Evolutionary conservation across 2,329 filamentous ascomycete genomes (phyloP), one percentile per base, ranked within the genome.

Genomic region (Colletotrichum acutatum): DNA sequence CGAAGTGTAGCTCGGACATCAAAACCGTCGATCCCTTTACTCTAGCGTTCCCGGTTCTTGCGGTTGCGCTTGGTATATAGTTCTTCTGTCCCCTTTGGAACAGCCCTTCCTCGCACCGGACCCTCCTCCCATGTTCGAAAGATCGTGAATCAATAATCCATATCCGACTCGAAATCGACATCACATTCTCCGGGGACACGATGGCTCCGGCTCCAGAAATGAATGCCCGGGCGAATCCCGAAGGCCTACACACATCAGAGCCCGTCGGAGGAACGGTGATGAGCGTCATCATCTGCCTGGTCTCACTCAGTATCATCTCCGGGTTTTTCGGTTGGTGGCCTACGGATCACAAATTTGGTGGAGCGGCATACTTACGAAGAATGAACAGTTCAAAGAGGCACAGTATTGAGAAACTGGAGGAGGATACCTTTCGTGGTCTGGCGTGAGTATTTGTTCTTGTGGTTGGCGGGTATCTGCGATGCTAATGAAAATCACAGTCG

Each of bases 391-490:
- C 82, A 85, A 61, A 80, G 84, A 74, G 76, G 79, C 12, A 75
- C 80, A 24, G 80, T 77, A 11, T 80, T 86, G 54, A 84, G 78
- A 72, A 74, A 76, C 6, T 87, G 85, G 85, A 76, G 74, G 42
- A 82, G 80, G 66, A 74, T 87, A 37, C 85, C 85, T 1, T 79
- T 83, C 42, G 81, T 85, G 22, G 79, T 84, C 8, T 86, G 85
- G 84, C 74, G 85, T 86, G 79, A 76, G 84, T 3, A 49, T 24
- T 19, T 26, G 4, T 49, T 26, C 19, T 26, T 32, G 14, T 32
- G 28, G n/a, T 8, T 26, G 8, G 56, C 7, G n/a, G 32, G 14
- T 12, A 14, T 5, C 28, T 16, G n/a, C 28, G 32, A 24, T 42
- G 34, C 60, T 64, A 8, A 65, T 11, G 11, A 52, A 8, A 14